These are phyloP conservation scores for Mallotus repandus DNA, from an alignment of 441 rosid genomes.

Conservation along the genomic window DNA sequence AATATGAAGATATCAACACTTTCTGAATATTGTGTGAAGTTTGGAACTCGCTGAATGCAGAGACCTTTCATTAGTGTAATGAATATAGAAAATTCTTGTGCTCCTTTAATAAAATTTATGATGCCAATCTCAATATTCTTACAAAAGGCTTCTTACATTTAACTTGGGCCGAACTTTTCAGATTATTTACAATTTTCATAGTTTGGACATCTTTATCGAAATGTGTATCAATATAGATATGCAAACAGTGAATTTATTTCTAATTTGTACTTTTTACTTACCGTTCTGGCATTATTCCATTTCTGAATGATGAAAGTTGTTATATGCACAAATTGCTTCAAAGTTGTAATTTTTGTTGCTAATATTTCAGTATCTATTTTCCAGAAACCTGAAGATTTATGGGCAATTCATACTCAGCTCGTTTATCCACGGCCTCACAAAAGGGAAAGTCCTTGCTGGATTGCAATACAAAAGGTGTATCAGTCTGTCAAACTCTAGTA, in stretches of 20 bases:
- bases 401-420: conserved; percentile 81
- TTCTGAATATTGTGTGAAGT: background rate
- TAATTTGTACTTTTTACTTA: background rate
- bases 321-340: no score
- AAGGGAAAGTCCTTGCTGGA: conserved; percentile 68
- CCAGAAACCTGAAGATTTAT: conserved; percentile 93
- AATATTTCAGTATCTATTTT: conserved; percentile 21
- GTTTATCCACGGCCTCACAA: conserved; percentile 87
- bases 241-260: background rate
- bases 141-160: background rate
- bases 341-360: no score
- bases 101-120: background rate
- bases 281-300: background rate
- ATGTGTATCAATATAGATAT: background rate
- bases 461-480: conserved; percentile 76
- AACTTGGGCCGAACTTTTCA: background rate
- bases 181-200: background rate
- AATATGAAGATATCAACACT: background rate
- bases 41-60: background rate
- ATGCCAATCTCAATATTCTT: background rate
- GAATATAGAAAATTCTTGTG: background rate
- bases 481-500: background rate
- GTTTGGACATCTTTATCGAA: background rate
- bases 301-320: background rate
- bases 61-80: background rate